These are phyloP conservation scores for Papiliotrema laurentii DNA, from an alignment of 1,284 basidiomycete genomes.

Conservation along the genomic window DNA sequence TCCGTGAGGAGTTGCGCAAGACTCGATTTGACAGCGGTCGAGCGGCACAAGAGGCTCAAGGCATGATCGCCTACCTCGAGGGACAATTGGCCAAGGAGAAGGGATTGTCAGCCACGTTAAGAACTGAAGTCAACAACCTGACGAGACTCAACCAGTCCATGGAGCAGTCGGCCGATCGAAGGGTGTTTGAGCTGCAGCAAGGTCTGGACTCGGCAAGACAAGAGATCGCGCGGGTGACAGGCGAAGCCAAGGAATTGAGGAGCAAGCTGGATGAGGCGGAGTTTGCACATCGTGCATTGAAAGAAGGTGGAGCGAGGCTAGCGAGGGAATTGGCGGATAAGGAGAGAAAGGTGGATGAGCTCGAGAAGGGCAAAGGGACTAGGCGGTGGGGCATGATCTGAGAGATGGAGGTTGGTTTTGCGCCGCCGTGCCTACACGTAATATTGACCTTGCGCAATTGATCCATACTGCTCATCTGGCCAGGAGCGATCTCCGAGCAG, in stretches of 20 bases:
- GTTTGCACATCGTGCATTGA: constrained; percentile 13
- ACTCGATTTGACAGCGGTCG: background rate
- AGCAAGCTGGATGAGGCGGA: constrained; percentile 12
- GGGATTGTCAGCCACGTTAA: background rate
- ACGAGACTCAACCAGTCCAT: background rate
- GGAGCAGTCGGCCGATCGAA: background rate
- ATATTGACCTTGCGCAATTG: no score
- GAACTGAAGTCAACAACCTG: background rate
- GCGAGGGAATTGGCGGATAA: constrained; percentile 11
- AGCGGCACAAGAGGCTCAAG: background rate
- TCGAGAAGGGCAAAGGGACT: background rate
- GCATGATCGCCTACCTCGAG: background rate
- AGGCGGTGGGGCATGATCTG: constrained; percentile 3
- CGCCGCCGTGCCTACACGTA: no score
- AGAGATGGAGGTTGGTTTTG: no score
- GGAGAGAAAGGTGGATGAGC: constrained; percentile 8
- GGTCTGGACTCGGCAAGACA: background rate
- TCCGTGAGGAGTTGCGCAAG: background rate
- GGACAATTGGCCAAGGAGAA: background rate
- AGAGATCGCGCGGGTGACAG: constrained; percentile 1
- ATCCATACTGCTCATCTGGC: no score
- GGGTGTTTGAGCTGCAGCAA: constrained; percentile 5
- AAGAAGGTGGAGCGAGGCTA: constrained; percentile 16
- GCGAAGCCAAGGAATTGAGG: constrained; percentile 5
- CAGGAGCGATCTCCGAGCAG: no score